Evolutionary conservation across 108 stramenopile species (phyloP).

Genomic region (Schizochytrium sp.): DNA sequence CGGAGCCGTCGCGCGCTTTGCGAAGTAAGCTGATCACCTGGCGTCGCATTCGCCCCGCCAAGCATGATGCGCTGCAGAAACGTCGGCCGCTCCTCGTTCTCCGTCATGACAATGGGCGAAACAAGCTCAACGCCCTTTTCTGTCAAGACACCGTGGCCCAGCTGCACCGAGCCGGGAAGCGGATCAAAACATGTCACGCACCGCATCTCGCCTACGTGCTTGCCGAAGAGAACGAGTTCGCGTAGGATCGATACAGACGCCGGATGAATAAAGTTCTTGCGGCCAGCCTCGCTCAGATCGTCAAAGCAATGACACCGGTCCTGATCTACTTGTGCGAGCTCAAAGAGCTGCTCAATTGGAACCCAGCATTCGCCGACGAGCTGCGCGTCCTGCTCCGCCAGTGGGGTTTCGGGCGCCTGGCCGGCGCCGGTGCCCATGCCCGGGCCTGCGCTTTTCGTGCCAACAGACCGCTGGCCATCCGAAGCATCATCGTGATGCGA

Average conservation of each 20-base stretch:
- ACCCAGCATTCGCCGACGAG: conserved; percentile 7
- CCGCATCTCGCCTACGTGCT: background rate
- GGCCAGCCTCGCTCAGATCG: background rate
- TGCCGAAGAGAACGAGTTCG: background rate
- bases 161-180: background rate
- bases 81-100: background rate
- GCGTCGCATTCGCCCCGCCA: background rate
- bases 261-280: background rate
- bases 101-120: background rate
- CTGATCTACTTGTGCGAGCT: background rate
- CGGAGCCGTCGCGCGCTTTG: background rate
- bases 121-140: background rate
- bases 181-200: background rate
- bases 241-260: background rate
- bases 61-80: conserved; percentile 4
- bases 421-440: background rate
- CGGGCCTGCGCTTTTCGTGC: no score
- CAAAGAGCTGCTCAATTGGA: conserved; percentile 4
- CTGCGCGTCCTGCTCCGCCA: background rate
- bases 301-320: background rate
- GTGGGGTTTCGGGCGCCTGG: background rate
- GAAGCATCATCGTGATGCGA: no score
- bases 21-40: background rate
- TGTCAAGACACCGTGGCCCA: background rate
- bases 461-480: no score